Conservation (phyloP, 371 early-diverging fungal genomes). For the Syncephalastrum contaminatum region DNA sequence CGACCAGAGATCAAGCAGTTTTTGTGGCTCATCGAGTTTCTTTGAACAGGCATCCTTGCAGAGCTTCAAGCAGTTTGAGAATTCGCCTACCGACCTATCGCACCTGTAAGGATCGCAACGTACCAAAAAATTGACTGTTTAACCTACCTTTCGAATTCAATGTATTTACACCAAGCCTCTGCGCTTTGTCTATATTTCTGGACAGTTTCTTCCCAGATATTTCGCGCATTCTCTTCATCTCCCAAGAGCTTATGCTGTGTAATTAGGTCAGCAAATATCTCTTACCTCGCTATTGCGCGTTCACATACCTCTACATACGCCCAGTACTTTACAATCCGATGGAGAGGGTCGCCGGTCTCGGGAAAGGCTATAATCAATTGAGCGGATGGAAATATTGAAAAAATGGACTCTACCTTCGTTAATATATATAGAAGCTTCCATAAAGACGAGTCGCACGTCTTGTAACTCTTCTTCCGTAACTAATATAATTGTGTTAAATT, state of each 20-base stretch:
- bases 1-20: conserved; percentile 50
- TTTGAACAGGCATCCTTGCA: conserved; percentile 46
- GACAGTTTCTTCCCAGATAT: conserved; percentile 36
- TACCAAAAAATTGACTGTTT: conserved; percentile 1
- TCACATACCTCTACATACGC: conserved; percentile 42
- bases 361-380: conserved; percentile 36
- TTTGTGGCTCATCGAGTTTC: conserved; percentile 47
- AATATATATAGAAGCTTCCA: conserved; percentile 31
- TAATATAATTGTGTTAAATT: neutral
- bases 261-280: neutral
- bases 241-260: conserved; percentile 18
- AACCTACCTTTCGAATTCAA: conserved; percentile 45
- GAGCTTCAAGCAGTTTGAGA: conserved; percentile 23
- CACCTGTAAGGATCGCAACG: conserved; percentile 4
- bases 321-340: conserved; percentile 52
- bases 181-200: conserved; percentile 25
- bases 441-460: conserved; percentile 32
- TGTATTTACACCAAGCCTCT: conserved; percentile 46
- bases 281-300: neutral
- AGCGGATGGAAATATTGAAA: neutral
- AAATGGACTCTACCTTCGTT: conserved; percentile 23
- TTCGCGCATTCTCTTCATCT: conserved; percentile 27
- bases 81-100: conserved; percentile 18
- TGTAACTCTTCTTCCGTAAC: conserved; percentile 21
- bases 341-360: conserved; percentile 44